Evolutionary conservation across 2,329 filamentous ascomycete species (phyloP), one percentile per base, ranked within the genome.

Genomic region (Talaromyces sp.): DNA sequence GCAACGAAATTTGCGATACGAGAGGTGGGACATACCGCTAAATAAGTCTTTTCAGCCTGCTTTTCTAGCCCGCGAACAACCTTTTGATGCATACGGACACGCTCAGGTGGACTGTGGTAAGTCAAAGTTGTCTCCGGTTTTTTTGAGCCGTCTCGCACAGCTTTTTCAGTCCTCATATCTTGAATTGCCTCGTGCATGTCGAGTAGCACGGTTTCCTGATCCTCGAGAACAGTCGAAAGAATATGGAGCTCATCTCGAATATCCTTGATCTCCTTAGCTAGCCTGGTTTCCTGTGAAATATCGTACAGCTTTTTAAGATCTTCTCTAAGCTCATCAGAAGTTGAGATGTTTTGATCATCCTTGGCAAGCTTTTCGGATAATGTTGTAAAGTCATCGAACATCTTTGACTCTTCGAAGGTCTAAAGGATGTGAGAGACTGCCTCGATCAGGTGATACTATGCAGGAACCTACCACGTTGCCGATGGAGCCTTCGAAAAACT

Each of bases 191-290:
- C 59, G 31, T 61, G 24, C 59, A 61, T 61, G 47, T 61, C 59
- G 31, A 48, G 10, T 22, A 61, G 59, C 33, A 61, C 59, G 19
- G 39, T 61, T 61, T 61, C 59, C 33, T 61, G 59, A 39, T 61
- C 59, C 22, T 61, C 43, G 31, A 61, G 43, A 16, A 61, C 43
- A 24, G 43, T 50, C 11, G 59, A 61, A 37, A 61, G 45, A 61
- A 61, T 61, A 39, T 61, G 59, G 27, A 61, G 59, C 31, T 61
- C 59, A 37, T 61, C 59, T 48, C 59, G 43, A 50, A 61, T 61
- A 19, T 61, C 59, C 43, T 61, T 61, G 24, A 61, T 61, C 59
- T 61, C 59, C 43, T 61, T 61, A 33, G 43, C 43, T 2, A 61
- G 27, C 35, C 33, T 37, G 24, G 59, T 61, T 50, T 61, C 59